Percentiles rank a stretch among this genome's conserved stretches.
Conservation (phyloP, 139 green algal species). For the Closterium sp. region DNA sequence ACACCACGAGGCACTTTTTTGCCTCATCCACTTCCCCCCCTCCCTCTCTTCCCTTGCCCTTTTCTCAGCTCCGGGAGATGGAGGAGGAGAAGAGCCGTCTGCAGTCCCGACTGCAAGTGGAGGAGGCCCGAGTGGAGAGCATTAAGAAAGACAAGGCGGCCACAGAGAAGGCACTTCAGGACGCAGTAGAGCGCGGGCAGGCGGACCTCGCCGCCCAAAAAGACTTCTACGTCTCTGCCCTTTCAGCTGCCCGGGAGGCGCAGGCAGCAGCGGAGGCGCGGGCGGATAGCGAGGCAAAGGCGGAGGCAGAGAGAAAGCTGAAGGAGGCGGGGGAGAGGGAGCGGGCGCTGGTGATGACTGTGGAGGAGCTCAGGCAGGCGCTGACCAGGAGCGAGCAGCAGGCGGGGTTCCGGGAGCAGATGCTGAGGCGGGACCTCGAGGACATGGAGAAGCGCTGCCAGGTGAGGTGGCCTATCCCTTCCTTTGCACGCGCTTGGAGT, state of each 20-base stretch:
- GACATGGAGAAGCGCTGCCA: constrained; percentile 50
- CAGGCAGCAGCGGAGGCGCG: constrained; percentile 29
- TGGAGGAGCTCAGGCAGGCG: constrained; percentile 48
- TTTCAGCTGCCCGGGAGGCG: constrained; percentile 23
- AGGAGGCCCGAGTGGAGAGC: constrained; percentile 35
- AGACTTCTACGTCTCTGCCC: constrained; percentile 37
- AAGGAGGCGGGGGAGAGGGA: constrained; percentile 42
- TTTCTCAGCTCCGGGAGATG: constrained; percentile 53
- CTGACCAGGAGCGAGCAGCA: constrained; percentile 37
- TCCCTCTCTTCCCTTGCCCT: background rate
- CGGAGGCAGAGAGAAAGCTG: constrained; percentile 36
- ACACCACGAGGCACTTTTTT: too few species aligned
- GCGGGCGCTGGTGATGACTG: constrained; percentile 16
- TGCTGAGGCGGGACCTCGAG: constrained; percentile 32
- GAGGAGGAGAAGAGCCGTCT: constrained; percentile 50
- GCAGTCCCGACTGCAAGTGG: constrained; percentile 40
- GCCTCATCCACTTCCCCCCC: background rate
- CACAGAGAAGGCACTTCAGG: constrained; percentile 62
- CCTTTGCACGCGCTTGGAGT: background rate
- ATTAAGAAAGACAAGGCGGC: constrained; percentile 54
- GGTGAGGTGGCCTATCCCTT: constrained; percentile 8
- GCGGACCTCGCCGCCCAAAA: constrained; percentile 65
- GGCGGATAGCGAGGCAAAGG: constrained; percentile 26
- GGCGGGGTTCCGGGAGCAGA: constrained; percentile 48
- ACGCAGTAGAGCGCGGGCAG: constrained; percentile 64